Percentiles rank a stretch among this genome's conserved stretches.
phyloP scores from a whole-genome alignment of 345 rosid genomes.

The Noccaea bulbosa region DNA sequence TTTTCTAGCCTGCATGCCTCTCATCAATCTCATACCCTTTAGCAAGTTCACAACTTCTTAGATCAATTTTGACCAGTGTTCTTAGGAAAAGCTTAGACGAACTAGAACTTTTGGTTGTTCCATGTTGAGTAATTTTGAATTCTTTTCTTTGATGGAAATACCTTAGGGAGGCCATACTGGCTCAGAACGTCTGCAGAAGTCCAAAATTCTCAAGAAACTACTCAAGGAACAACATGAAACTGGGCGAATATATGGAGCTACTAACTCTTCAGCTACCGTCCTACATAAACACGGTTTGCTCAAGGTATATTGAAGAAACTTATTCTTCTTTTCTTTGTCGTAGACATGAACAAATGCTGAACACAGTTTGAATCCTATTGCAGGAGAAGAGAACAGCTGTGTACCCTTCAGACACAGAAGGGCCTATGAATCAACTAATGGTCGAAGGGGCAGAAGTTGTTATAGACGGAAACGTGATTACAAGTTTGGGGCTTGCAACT shows the following conservation, averaged over 20 bases:
- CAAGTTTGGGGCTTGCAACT: conserved; percentile 71
- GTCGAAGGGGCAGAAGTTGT: conserved; percentile 68
- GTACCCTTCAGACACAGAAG: conserved; percentile 53
- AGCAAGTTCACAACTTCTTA: conserved; percentile 11
- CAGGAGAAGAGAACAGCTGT: conserved; percentile 69
- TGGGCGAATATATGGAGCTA: conserved; percentile 77
- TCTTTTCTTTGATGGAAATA: conserved; percentile 8
- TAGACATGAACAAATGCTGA: conserved; percentile 14
- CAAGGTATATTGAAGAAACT: conserved; percentile 50
- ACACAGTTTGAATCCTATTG: conserved; percentile 21
- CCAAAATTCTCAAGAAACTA: conserved; percentile 72
- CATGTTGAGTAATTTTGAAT: conserved; percentile 9
- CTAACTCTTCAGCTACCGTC: conserved; percentile 62
- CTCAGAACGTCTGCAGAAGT: conserved; percentile 65
- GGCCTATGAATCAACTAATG: conserved; percentile 38
- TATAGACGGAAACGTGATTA: conserved; percentile 85
- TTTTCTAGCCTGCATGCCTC: conserved; percentile 1
- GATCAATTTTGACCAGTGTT: neutral
- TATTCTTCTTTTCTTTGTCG: neutral
- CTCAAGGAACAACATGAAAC: conserved; percentile 71
- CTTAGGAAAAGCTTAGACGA: conserved; percentile 1
- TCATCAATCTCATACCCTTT: neutral
- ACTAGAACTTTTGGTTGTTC: conserved; percentile 20
- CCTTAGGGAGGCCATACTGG: conserved; percentile 73
- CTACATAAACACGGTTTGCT: conserved; percentile 73